Evolutionary conservation across 2,329 filamentous ascomycete genomes (phyloP), one percentile per base, ranked within the genome.

Genomic region (Aspergillus tamarii): DNA sequence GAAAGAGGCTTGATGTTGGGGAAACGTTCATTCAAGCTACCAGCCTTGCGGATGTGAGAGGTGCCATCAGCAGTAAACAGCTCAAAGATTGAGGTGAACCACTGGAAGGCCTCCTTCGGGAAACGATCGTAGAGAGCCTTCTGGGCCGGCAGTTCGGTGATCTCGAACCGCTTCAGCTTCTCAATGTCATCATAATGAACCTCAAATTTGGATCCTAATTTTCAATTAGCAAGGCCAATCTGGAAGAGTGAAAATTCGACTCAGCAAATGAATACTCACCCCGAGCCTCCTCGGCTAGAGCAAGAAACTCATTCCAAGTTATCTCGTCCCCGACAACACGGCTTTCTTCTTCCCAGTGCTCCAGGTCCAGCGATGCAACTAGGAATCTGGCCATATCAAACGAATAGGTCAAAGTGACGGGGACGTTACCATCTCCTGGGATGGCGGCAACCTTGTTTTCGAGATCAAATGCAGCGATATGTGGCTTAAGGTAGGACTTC

Each of bases 91-190:
- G 63, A 41, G 19, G 67, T 61, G 8, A 73, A 62, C 21, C 61
- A 64, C 39, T 72, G 69, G 6, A 75, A 58, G 7, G 58, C n/a
- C 26, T 69, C 58, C 53, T 73, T 74, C 0, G 73, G 68, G 19
- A 73, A 62, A 36, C 61, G 63, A 3, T 57, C 16, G 28, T 75
- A 75, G 4, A 68, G 10, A 3, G 66, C 23, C 9, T 30, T 52
- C 23, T 76, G 72, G 43, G 57, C 59, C 0, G 74, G 74, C 23
- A 76, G 60, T 53, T 74, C 77, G 5, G 77, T 78, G 1, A 72
- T 62, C 50, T 76, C 53, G 5, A 73, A 75, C 3, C 14, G 48
- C 52, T 69, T 68, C 23, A 78, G 21, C 57, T 76, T 69, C 61
- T 77, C 59, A 56, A 78, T 14, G 26, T 52, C 32, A 30, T 80